These are phyloP conservation scores for Euphorbia schlechtendalii DNA, from an alignment of 441 rosid species.

Conservation along the genomic window DNA sequence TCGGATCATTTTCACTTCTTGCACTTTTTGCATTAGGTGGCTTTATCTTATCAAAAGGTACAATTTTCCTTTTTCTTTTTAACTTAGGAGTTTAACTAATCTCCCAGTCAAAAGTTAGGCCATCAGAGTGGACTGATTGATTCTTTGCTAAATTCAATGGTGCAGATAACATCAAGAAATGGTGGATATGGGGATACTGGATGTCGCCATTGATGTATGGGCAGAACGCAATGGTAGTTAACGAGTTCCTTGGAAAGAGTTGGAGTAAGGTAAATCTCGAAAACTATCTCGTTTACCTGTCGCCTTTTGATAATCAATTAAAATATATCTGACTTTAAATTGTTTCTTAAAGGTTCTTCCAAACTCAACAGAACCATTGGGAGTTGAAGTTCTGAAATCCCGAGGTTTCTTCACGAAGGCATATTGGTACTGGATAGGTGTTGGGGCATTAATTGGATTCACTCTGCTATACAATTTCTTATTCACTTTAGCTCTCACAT, in stretches of 20 bases:
- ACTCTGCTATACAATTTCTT: slow-evolving; percentile 41
- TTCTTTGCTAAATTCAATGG: too few relatives aligned
- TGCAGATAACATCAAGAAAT: slow-evolving; percentile 51
- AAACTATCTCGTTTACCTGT: too few relatives aligned
- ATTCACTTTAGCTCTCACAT: slow-evolving; percentile 47
- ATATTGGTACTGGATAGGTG: slow-evolving; percentile 73
- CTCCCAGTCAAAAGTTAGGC: too few relatives aligned
- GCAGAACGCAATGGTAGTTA: slow-evolving; percentile 61
- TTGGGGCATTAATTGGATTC: slow-evolving; percentile 46
- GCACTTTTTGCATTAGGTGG: slow-evolving; percentile 55
- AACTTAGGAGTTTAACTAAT: too few relatives aligned
- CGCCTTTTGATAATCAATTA: too few relatives aligned
- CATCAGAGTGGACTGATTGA: too few relatives aligned
- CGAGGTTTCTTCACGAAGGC: slow-evolving; percentile 45
- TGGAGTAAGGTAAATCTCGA: slow-evolving; percentile 66
- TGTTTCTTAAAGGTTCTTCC: slow-evolving; percentile 26
- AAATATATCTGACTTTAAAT: neutral
- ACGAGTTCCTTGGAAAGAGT: slow-evolving; percentile 69
- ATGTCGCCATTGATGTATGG: slow-evolving; percentile 75
- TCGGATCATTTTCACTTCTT: slow-evolving; percentile 56
- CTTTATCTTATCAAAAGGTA: slow-evolving; percentile 61
- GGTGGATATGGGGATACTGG: slow-evolving; percentile 93
- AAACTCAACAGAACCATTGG: slow-evolving; percentile 37
- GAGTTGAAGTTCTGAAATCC: slow-evolving; percentile 24
- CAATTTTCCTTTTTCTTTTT: neutral